Base-by-base conservation (phyloP, 495 filamentous ascomycete genomes). In the Pseudomonodictys pantanalensis region DNA sequence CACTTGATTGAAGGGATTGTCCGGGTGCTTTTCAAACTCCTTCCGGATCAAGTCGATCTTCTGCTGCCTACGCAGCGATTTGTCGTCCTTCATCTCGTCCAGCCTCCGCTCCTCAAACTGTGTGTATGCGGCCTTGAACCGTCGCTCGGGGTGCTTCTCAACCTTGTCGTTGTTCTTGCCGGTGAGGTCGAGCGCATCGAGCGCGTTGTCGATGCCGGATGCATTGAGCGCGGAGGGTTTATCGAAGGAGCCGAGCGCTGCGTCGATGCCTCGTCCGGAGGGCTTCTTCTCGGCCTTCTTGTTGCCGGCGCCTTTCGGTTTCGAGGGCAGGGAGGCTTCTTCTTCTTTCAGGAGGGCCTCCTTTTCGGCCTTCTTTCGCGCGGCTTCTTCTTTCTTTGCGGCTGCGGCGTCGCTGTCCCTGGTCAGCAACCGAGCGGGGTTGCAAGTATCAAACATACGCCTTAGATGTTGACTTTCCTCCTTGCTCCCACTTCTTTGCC, bases 1-100 rank as follows among this genome's bases (percentile, higher is more conserved):
- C 12, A 81, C 83, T 74, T 95, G 90, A 72, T 93, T 95, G 71
- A 95, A 92, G 35, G 93, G 93, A 69, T 97, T 97, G 70, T 97
- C 93, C 3, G 86, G 83, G 68, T 85, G 86, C 76, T 89, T 92
- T 72, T 91, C 83, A 71, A 96, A 98, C 75, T 97, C 95, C 77
- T 92, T 92, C 61, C 77, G 70, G 46, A 93, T 86, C 56, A 83
- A 73, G 62, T 93, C 88, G 43, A 87, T 80, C 72, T 87, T 86
- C 83, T 95, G 89, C 65, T 91, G 81, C 56, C 86, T 78, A 44
- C 91, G 77, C 68, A 97, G 72, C 1, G 88, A 91, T 53, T 85
- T 82, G 71, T 97, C 95, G 54, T 81, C 74, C 56, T 90, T 86
- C 76, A 97, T 85, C 78, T 97, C 91, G 2, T 84, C 79, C 59